phyloP scores from a whole-genome alignment of 2,329 filamentous ascomycete genomes.

The Claviceps maximensis region DNA sequence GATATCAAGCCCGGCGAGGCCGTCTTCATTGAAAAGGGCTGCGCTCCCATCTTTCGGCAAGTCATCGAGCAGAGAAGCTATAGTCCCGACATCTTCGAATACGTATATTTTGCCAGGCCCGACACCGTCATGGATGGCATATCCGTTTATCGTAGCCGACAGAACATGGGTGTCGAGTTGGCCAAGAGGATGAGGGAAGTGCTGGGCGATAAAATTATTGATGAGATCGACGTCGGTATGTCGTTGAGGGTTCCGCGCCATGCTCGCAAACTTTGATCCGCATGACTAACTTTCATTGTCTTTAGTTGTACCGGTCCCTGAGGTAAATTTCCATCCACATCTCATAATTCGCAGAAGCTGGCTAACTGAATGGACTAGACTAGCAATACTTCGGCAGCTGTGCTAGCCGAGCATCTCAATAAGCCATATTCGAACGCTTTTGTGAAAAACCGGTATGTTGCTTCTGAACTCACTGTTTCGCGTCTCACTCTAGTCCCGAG shows the following conservation, averaged over 20 bases:
- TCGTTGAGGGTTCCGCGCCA: slow-evolving; percentile 10
- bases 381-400: slow-evolving; percentile 66
- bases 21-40: slow-evolving; percentile 72
- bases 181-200: slow-evolving; percentile 57
- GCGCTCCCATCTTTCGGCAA: slow-evolving; percentile 60
- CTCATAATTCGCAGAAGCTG: background rate
- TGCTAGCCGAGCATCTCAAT: slow-evolving; percentile 58
- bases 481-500: background rate
- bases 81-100: slow-evolving; percentile 69
- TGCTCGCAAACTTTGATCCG: background rate
- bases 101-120: slow-evolving; percentile 74
- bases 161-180: slow-evolving; percentile 76
- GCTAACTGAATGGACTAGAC: slow-evolving; percentile 28
- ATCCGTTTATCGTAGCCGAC: slow-evolving; percentile 68
- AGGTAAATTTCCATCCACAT: slow-evolving; percentile 13
- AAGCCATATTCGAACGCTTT: slow-evolving; percentile 73
- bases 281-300: background rate
- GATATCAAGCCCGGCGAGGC: slow-evolving; percentile 77
- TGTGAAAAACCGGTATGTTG: slow-evolving; percentile 57
- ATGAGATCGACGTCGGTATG: slow-evolving; percentile 55
- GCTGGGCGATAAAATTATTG: slow-evolving; percentile 54
- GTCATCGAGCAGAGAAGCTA: slow-evolving; percentile 56
- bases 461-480: slow-evolving; percentile 53
- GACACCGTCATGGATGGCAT: slow-evolving; percentile 80
- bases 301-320: slow-evolving; percentile 57